Conservation (phyloP, 2,329 filamentous ascomycete genomes). For the Fusarium acutatum region DNA sequence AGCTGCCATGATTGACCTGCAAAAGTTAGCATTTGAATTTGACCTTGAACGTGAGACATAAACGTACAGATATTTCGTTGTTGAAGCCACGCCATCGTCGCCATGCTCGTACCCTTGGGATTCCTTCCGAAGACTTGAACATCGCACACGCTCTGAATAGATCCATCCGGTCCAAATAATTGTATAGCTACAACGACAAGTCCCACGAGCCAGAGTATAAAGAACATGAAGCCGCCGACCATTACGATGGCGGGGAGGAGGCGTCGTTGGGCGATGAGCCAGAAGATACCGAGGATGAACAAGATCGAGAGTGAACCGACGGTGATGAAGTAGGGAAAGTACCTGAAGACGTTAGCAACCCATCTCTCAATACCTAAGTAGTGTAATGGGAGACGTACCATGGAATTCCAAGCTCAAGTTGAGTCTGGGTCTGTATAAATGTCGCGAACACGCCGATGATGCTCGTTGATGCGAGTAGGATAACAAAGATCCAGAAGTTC, state of each 20-base stretch:
- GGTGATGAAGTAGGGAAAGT: constrained; percentile 73
- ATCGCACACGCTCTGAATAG: constrained; percentile 68
- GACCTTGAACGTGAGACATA: too few relatives aligned
- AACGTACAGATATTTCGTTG: constrained; percentile 69
- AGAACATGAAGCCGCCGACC: constrained; percentile 71
- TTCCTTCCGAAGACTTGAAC: constrained; percentile 62
- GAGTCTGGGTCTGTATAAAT: constrained; percentile 67
- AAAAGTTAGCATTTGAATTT: constrained; percentile 21
- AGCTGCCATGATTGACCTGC: constrained; percentile 70
- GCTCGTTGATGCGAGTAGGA: constrained; percentile 66
- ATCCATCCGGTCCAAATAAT: constrained; percentile 68
- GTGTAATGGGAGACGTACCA: constrained; percentile 58
- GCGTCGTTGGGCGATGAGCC: constrained; percentile 67
- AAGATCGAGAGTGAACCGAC: constrained; percentile 66
- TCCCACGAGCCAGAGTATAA: constrained; percentile 73
- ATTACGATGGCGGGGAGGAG: constrained; percentile 69
- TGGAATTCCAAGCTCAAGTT: constrained; percentile 63
- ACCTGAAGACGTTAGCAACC: constrained; percentile 54
- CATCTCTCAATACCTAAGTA: not conserved
- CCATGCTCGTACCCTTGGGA: constrained; percentile 59
- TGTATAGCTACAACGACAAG: constrained; percentile 69
- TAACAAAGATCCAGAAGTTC: constrained; percentile 73
- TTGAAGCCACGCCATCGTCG: constrained; percentile 70
- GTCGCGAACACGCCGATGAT: constrained; percentile 69
- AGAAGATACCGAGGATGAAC: constrained; percentile 73